phyloP scores from a whole-genome alignment of 208 protist genomes.

The Trichomonas vaginalis region DNA sequence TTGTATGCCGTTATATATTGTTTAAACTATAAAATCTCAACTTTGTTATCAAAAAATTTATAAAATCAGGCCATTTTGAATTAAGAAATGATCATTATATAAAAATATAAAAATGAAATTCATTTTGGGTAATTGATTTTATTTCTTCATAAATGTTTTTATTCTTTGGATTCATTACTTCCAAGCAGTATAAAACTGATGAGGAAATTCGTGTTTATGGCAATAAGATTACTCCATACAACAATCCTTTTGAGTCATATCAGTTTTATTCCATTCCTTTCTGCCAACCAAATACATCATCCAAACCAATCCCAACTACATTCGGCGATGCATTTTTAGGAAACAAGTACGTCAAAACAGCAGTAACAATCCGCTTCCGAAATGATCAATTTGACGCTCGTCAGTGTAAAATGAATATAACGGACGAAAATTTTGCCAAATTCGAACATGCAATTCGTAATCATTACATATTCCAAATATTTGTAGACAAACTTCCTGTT shows the following conservation, averaged over 20 bases:
- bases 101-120: too few species aligned
- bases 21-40: too few species aligned
- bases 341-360: background rate
- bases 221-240: background rate
- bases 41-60: too few species aligned
- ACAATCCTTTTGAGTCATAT: background rate
- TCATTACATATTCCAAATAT: background rate
- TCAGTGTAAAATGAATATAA: background rate
- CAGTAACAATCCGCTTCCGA: background rate
- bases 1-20: too few species aligned
- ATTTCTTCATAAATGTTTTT: too few species aligned
- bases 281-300: background rate
- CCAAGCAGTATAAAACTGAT: background rate
- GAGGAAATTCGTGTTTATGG: background rate
- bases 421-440: background rate
- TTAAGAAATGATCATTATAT: too few species aligned
- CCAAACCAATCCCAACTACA: background rate
- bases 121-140: too few species aligned
- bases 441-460: background rate
- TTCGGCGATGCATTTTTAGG: background rate
- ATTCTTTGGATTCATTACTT: too few species aligned
- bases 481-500: background rate
- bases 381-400: background rate
- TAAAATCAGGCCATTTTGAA: too few species aligned
- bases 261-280: background rate